Evolutionary conservation across 176 grass and related monocot species (phyloP).

Genomic region (Themeda triandra): DNA sequence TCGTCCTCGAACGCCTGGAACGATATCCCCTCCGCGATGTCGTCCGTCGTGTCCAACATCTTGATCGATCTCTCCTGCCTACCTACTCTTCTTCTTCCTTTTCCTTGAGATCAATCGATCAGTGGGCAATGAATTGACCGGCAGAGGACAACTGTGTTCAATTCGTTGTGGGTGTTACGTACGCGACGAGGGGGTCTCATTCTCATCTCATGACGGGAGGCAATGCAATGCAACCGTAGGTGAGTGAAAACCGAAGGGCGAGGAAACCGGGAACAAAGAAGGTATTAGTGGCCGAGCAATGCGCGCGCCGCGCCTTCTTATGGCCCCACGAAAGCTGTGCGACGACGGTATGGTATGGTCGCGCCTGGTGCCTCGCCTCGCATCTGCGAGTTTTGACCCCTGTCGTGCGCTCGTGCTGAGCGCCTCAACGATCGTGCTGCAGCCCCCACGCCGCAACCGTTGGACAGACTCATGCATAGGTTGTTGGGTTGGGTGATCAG

Average conservation of each 20-base stretch:
- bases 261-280: background rate
- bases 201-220: background rate
- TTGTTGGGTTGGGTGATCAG: too few relatives aligned
- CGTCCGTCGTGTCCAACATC: slow-evolving; percentile 80
- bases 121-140: background rate
- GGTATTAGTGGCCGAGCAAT: too few relatives aligned
- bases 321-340: too few relatives aligned
- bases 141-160: background rate
- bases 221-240: background rate
- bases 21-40: slow-evolving; percentile 89
- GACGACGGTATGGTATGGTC: too few relatives aligned
- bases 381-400: too few relatives aligned
- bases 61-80: background rate
- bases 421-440: too few relatives aligned
- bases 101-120: background rate
- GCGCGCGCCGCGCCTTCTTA: too few relatives aligned
- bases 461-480: too few relatives aligned
- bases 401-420: too few relatives aligned
- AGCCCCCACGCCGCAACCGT: too few relatives aligned
- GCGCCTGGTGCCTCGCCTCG: too few relatives aligned
- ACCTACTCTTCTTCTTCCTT: background rate
- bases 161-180: background rate
- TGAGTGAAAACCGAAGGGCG: slow-evolving; percentile 12
- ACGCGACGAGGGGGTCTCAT: background rate
- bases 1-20: slow-evolving; percentile 97